A percentile compares a stretch with the other conserved stretches of the same genome.
Evolutionary conservation across 2,329 filamentous ascomycete species (phyloP).

Genomic region (Daldinia sp.): DNA sequence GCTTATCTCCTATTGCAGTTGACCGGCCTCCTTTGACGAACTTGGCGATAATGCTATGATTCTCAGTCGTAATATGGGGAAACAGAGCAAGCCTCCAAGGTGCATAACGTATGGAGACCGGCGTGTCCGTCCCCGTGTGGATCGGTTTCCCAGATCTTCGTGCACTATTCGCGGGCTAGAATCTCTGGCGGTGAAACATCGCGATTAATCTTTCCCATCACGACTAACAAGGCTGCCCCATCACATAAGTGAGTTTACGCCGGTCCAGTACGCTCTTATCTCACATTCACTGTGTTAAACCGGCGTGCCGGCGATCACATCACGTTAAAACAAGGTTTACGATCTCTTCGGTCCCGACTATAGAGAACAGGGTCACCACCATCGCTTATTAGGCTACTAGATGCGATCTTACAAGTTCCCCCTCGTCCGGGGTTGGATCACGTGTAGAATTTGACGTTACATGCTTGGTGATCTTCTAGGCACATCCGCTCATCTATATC

Average conservation of each 20-base stretch:
- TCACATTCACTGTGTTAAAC: background rate
- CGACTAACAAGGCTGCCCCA: background rate
- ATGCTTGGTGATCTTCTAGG: background rate
- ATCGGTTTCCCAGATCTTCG: background rate
- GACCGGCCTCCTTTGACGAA: background rate
- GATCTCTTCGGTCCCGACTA: conserved; percentile 1
- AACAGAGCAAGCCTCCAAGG: background rate
- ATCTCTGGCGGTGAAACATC: conserved; percentile 3
- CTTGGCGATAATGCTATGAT: background rate
- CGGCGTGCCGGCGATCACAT: conserved; percentile 5
- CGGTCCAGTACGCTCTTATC: background rate
- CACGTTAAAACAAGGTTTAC: background rate
- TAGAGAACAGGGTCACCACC: conserved; percentile 14
- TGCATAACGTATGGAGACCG: background rate
- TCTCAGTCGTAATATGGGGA: background rate
- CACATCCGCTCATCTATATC: too few relatives aligned
- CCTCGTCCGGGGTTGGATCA: background rate
- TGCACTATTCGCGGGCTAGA: conserved; percentile 9
- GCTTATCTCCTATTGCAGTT: background rate
- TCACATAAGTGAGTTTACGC: conserved; percentile 6
- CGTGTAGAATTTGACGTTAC: background rate
- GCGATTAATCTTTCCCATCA: conserved; percentile 1
- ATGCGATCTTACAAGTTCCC: background rate
- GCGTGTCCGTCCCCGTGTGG: background rate
- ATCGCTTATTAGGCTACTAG: background rate